A percentile compares a stretch with the other conserved stretches of the same genome.
Evolutionary conservation across 1,139 yeast species (phyloP).

Genomic region (Yamadazyma diddensiae): DNA sequence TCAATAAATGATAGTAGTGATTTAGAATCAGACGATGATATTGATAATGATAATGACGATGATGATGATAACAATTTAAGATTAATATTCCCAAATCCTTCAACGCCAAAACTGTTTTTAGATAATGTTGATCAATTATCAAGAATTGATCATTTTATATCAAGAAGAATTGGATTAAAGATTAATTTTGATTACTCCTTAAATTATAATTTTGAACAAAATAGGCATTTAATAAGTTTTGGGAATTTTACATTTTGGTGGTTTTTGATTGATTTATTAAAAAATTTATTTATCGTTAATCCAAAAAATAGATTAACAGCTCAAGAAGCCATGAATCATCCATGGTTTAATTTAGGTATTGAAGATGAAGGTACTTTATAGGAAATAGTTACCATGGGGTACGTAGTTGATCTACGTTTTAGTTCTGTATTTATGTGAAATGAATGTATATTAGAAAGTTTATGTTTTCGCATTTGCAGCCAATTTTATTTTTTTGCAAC

Average conservation of each 20-base stretch:
- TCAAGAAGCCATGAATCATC: constrained; percentile 67
- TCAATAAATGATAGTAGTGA: constrained; percentile 17
- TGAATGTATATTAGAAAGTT: constrained; percentile 2
- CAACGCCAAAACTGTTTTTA: constrained; percentile 47
- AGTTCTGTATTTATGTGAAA: constrained; percentile 1
- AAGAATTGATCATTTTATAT: constrained; percentile 48
- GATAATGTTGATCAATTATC: constrained; percentile 51
- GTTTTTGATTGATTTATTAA: constrained; percentile 65
- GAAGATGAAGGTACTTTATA: constrained; percentile 69
- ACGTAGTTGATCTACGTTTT: not conserved
- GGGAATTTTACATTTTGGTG: constrained; percentile 73
- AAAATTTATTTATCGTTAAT: constrained; percentile 58
- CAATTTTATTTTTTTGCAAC: too few species aligned
- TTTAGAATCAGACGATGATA: constrained; percentile 21
- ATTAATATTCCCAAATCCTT: constrained; percentile 32
- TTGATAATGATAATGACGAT: constrained; percentile 13
- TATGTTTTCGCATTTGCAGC: too few species aligned
- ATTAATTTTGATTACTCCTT: constrained; percentile 41
- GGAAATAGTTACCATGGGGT: not conserved
- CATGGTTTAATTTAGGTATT: constrained; percentile 75
- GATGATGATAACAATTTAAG: constrained; percentile 21
- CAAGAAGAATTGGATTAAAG: constrained; percentile 37
- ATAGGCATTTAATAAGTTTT: constrained; percentile 39
- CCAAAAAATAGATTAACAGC: constrained; percentile 66
- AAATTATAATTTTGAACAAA: constrained; percentile 40